Evolutionary conservation across 371 early-diverging fungal genomes (phyloP).

Genomic region (Mortierella sp.): DNA sequence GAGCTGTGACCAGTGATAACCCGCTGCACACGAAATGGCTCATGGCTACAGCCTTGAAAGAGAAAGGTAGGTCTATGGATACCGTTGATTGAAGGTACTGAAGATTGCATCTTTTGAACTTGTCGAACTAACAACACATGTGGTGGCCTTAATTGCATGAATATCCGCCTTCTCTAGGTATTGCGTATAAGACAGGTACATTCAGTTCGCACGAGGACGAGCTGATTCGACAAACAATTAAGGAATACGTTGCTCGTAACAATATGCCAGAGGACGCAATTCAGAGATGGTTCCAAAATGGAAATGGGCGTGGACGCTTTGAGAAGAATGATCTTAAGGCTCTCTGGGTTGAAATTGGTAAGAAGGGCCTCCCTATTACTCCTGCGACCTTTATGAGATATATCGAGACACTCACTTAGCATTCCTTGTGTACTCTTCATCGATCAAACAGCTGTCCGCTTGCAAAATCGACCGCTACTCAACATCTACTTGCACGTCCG

Average conservation of each 20-base stretch:
- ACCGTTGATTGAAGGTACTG: neutral
- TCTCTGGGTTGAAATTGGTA: constrained; percentile 56
- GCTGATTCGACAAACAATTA: constrained; percentile 46
- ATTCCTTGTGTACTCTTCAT: neutral
- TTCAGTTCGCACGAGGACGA: constrained; percentile 54
- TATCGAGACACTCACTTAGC: neutral
- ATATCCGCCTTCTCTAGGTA: constrained; percentile 15
- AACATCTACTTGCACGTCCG: constrained; percentile 56
- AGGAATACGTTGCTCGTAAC: constrained; percentile 45
- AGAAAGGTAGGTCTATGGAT: constrained; percentile 33
- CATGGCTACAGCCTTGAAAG: constrained; percentile 55
- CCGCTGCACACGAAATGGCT: constrained; percentile 56
- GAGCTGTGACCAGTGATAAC: constrained; percentile 32
- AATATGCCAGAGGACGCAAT: constrained; percentile 51
- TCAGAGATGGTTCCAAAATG: constrained; percentile 54
- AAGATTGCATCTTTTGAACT: neutral
- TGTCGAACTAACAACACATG: neutral
- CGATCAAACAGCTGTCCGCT: constrained; percentile 34
- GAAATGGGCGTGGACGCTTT: constrained; percentile 51
- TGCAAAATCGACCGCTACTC: constrained; percentile 46
- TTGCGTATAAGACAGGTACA: constrained; percentile 43
- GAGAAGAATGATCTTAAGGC: constrained; percentile 55
- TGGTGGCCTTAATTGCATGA: neutral
- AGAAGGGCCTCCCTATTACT: neutral
- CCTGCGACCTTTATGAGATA: neutral